These are phyloP conservation scores for Colletotrichum spinosum DNA, from an alignment of 2,329 filamentous ascomycete genomes.

Conservation along the genomic window DNA sequence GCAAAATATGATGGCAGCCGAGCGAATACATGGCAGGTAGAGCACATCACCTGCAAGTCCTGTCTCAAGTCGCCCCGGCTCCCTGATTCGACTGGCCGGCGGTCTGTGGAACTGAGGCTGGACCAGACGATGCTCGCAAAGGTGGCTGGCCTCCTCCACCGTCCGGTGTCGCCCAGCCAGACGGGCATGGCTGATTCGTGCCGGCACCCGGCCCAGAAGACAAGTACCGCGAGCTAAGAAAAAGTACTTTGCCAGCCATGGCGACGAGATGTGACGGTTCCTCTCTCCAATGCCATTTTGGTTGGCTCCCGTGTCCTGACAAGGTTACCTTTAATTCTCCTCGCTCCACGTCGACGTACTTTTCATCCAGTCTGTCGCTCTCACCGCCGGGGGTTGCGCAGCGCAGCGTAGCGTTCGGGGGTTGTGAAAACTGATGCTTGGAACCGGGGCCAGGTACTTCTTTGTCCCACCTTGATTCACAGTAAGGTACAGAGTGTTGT, in stretches of 20 bases:
- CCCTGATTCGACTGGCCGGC: too few species aligned
- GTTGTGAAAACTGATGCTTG: not conserved
- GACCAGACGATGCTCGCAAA: not conserved
- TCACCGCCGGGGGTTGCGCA: conserved; percentile 21
- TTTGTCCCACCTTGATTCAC: not conserved
- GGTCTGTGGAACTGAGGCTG: not conserved
- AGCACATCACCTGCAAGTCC: too few species aligned
- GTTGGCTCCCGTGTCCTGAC: conserved; percentile 1
- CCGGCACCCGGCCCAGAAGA: conserved; percentile 18
- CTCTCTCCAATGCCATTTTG: not conserved
- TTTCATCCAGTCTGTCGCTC: not conserved
- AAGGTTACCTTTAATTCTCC: not conserved
- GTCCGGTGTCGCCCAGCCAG: not conserved
- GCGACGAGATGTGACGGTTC: too few species aligned
- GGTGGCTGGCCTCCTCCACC: not conserved
- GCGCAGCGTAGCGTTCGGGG: too few species aligned
- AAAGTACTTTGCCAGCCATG: not conserved
- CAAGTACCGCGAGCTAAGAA: conserved; percentile 3
- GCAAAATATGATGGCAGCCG: too few species aligned
- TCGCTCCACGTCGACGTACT: too few species aligned
- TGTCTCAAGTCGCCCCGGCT: too few species aligned
- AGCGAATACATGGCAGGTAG: too few species aligned
- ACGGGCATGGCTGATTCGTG: conserved; percentile 14
- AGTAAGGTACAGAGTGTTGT: not conserved
- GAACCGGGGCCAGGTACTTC: not conserved